Evolutionary conservation across 192 early-diverging fungal genomes (phyloP).

Genomic region (Helicostylum pulchrum): DNA sequence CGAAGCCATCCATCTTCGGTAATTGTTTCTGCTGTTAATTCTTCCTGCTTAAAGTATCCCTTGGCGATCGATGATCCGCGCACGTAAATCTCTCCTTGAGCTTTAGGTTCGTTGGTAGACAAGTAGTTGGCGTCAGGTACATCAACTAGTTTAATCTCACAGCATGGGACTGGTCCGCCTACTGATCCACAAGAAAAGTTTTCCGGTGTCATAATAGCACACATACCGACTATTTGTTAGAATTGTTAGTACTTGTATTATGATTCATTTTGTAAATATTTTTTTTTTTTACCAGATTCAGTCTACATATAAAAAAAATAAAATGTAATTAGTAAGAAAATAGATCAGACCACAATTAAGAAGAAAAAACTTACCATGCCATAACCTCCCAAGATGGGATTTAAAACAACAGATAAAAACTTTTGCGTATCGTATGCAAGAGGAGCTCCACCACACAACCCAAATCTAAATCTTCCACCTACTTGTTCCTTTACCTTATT

Average conservation of each 20-base stretch:
- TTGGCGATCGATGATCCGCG: conserved; percentile 75
- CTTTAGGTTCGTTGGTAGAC: conserved; percentile 54
- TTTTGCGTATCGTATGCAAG: conserved; percentile 82
- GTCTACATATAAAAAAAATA: background rate
- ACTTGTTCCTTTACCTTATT: conserved; percentile 75
- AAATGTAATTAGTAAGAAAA: too few relatives aligned
- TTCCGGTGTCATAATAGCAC: conserved; percentile 64
- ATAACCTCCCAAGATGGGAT: conserved; percentile 84
- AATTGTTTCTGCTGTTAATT: conserved; percentile 62
- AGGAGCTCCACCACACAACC: conserved; percentile 87
- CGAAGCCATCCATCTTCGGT: conserved; percentile 81
- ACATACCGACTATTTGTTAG: conserved; percentile 34
- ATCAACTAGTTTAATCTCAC: conserved; percentile 80
- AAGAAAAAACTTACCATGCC: conserved; percentile 47
- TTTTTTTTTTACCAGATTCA: background rate
- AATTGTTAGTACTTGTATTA: background rate
- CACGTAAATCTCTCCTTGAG: conserved; percentile 83
- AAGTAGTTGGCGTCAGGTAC: conserved; percentile 61
- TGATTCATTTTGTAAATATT: background rate
- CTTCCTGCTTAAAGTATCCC: conserved; percentile 78
- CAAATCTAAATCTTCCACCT: conserved; percentile 80
- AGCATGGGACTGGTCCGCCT: conserved; percentile 71
- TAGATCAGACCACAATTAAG: too few relatives aligned
- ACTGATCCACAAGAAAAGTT: conserved; percentile 57
- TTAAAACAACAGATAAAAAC: conserved; percentile 71